Percentiles rank a stretch among this genome's conserved stretches.
These are phyloP conservation scores for Craterostigma plantagineum DNA, from an alignment of 257 asterid species.

Conservation along the genomic window DNA sequence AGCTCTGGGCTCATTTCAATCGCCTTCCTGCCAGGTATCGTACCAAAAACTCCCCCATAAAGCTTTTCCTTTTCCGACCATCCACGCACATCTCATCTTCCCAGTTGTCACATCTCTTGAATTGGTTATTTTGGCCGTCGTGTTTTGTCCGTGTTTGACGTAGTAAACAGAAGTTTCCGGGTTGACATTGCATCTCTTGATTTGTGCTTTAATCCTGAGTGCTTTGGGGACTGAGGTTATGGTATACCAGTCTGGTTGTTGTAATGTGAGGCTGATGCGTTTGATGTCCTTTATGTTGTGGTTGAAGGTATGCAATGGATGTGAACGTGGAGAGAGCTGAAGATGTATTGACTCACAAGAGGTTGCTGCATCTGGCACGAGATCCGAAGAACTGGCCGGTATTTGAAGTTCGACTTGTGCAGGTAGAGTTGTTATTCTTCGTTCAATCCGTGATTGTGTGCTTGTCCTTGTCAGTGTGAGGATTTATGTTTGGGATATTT, in stretches of 20 bases:
- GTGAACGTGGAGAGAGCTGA: conserved; percentile 92
- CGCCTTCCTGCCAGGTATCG: conserved; percentile 76
- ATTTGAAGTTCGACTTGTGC: conserved; percentile 87
- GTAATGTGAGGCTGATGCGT: background rate
- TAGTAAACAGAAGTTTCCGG: no score
- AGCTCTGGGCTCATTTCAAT: conserved; percentile 85
- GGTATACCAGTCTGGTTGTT: no score
- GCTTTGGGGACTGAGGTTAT: no score
- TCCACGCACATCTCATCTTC: background rate
- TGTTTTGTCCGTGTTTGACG: background rate
- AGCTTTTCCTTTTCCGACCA: conserved; percentile 2
- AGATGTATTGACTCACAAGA: conserved; percentile 84
- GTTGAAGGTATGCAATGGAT: conserved; percentile 81
- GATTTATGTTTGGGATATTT: no score
- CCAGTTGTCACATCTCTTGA: background rate
- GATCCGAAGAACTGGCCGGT: conserved; percentile 89
- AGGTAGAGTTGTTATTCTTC: conserved; percentile 26
- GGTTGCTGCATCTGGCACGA: conserved; percentile 61
- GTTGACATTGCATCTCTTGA: no score
- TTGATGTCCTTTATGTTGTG: conserved; percentile 13
- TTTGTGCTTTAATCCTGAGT: no score
- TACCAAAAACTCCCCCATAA: conserved; percentile 7
- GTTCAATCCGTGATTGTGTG: background rate
- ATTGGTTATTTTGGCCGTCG: background rate
- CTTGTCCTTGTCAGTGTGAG: background rate